These are phyloP conservation scores for Hygrophoropsis aurantiaca DNA, from an alignment of 768 basidiomycete species.

Conservation along the genomic window DNA sequence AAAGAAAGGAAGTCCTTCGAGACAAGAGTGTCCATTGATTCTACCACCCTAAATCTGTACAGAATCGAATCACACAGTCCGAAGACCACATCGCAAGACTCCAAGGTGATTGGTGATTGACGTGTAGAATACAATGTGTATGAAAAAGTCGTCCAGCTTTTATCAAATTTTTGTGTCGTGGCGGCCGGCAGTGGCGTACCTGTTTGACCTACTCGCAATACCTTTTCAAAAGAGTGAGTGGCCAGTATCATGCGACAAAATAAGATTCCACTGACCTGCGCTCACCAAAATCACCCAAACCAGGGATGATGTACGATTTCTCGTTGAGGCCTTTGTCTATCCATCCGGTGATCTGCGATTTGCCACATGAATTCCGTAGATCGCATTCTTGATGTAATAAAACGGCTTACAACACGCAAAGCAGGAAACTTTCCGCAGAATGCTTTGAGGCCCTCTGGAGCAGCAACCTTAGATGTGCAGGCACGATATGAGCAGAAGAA, in stretches of 20 bases:
- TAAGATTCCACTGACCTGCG: conserved; percentile 51
- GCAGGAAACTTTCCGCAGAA: conserved; percentile 77
- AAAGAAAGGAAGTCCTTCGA: no score
- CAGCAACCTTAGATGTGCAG: conserved; percentile 60
- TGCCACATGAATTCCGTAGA: conserved; percentile 1
- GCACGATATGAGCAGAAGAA: neutral
- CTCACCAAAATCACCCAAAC: conserved; percentile 97
- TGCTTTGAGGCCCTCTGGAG: conserved; percentile 83
- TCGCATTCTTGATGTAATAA: neutral
- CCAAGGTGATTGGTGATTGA: neutral
- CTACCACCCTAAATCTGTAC: no score
- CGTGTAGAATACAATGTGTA: no score
- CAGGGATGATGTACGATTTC: conserved; percentile 88
- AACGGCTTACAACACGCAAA: conserved; percentile 67
- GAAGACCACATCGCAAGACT: no score
- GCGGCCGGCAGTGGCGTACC: no score
- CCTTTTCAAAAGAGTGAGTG: no score
- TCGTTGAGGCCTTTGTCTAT: conserved; percentile 92
- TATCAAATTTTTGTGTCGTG: no score
- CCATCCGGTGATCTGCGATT: conserved; percentile 84
- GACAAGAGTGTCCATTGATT: no score
- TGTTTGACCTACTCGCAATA: no score
- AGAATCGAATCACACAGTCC: no score
- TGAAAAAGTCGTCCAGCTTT: no score
- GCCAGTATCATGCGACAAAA: no score